phyloP scores from a whole-genome alignment of 2,329 filamentous ascomycete genomes.

The Ascochyta fabae region DNA sequence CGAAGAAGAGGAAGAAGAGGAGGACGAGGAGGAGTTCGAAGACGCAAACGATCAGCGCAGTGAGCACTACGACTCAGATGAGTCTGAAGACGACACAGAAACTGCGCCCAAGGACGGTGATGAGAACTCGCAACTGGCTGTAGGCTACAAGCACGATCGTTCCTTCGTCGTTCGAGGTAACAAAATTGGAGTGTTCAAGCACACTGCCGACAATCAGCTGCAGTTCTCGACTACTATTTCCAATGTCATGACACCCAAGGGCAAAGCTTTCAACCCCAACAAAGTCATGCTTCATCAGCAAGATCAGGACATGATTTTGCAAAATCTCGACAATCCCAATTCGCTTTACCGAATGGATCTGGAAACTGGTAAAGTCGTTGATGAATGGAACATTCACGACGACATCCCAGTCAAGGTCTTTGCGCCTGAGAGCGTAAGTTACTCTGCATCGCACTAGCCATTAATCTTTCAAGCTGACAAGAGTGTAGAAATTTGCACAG shows the following conservation, averaged over 20 bases:
- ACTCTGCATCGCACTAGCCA: neutral
- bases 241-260: constrained; percentile 87
- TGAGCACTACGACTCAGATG: constrained; percentile 76
- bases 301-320: constrained; percentile 87
- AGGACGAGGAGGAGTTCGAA: constrained; percentile 68
- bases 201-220: constrained; percentile 88
- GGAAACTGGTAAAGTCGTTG: constrained; percentile 95
- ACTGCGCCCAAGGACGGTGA: constrained; percentile 76
- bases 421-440: constrained; percentile 78
- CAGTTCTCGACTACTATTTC: constrained; percentile 98
- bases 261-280: constrained; percentile 84
- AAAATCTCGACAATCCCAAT: constrained; percentile 82
- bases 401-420: constrained; percentile 93
- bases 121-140: constrained; percentile 90
- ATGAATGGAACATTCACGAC: constrained; percentile 98
- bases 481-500: constrained; percentile 82
- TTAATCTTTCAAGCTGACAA: constrained; percentile 28
- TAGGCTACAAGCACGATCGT: constrained; percentile 95
- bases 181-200: constrained; percentile 99
- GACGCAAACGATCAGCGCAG: constrained; percentile 70
- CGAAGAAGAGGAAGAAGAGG: constrained; percentile 60
- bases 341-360: constrained; percentile 97
- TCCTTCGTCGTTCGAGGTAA: constrained; percentile 97
- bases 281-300: constrained; percentile 97
- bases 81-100: constrained; percentile 79